A percentile compares a stretch with the other conserved stretches of the same genome.
These are phyloP conservation scores for Aspergillus ruber DNA, from an alignment of 2,329 filamentous ascomycete genomes.

Conservation along the genomic window DNA sequence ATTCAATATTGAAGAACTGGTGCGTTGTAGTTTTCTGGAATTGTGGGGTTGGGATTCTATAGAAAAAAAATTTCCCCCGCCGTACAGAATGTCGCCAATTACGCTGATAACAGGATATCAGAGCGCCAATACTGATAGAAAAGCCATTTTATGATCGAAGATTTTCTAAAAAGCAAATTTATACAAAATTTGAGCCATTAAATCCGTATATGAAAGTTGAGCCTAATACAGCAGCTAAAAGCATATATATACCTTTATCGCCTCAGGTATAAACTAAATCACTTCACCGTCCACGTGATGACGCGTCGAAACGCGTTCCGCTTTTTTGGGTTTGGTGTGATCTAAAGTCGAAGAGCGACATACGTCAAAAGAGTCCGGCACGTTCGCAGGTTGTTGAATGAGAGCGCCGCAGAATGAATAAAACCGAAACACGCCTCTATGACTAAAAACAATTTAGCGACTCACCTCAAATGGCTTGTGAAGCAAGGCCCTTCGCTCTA, in stretches of 20 bases:
- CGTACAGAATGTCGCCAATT: no score
- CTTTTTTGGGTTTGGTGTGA: not conserved
- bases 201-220: no score
- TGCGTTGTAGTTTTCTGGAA: no score
- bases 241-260: not conserved
- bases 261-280: not conserved
- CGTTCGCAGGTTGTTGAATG: conserved; percentile 2
- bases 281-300: conserved; percentile 15
- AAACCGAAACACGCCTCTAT: conserved; percentile 32
- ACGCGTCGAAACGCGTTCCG: conserved; percentile 17
- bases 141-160: no score
- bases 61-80: no score
- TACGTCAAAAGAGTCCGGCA: not conserved
- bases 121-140: no score
- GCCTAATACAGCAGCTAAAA: no score
- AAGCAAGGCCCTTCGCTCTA: conserved; percentile 32
- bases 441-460: conserved; percentile 43
- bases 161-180: no score
- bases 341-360: not conserved
- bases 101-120: no score
- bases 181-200: no score
- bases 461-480: conserved; percentile 44
- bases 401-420: conserved; percentile 19
- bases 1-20: not conserved
- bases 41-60: no score